Percentiles rank a stretch among this genome's conserved stretches.
phyloP scores from a whole-genome alignment of 202 grass and related monocot genomes.

The Musa balbisiana region DNA sequence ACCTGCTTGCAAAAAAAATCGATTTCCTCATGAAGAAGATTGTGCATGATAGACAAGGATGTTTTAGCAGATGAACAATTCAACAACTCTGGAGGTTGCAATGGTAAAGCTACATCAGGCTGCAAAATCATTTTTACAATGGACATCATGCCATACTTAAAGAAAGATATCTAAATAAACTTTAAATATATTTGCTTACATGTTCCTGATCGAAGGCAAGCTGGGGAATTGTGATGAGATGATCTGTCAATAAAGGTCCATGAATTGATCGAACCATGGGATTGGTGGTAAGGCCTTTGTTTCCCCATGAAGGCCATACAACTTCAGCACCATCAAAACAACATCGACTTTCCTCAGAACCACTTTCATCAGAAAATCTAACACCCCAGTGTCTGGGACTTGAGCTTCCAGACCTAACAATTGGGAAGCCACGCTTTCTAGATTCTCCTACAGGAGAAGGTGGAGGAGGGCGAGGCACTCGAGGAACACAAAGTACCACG shows the following conservation, averaged over 20 bases:
- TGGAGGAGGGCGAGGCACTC: slow-evolving; percentile 66
- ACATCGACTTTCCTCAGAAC: slow-evolving; percentile 57
- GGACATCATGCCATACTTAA: slow-evolving; percentile 4
- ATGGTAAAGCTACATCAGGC: slow-evolving; percentile 82
- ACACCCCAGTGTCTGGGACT: slow-evolving; percentile 92
- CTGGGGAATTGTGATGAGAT: slow-evolving; percentile 84
- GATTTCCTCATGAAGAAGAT: slow-evolving; percentile 88
- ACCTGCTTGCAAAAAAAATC: slow-evolving; percentile 94
- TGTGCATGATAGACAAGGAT: slow-evolving; percentile 57
- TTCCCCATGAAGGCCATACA: slow-evolving; percentile 82
- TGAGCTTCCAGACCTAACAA: slow-evolving; percentile 96
- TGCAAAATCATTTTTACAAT: slow-evolving; percentile 48
- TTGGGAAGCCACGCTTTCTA: slow-evolving; percentile 73
- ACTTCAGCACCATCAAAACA: slow-evolving; percentile 95
- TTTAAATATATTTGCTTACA: slow-evolving; percentile 40
- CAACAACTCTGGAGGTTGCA: slow-evolving; percentile 75
- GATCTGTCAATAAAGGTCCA: slow-evolving; percentile 78
- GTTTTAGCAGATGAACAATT: slow-evolving; percentile 45
- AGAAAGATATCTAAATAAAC: slow-evolving; percentile 2
- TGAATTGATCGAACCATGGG: slow-evolving; percentile 72
- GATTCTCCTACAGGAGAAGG: slow-evolving; percentile 66
- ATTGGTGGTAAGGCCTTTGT: slow-evolving; percentile 42
- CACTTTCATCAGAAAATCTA: slow-evolving; percentile 75
- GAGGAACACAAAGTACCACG: slow-evolving; percentile 86
- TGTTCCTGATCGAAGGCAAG: slow-evolving; percentile 82